A percentile compares a stretch with the other conserved stretches of the same genome.
Evolutionary conservation across 768 basidiomycete species (phyloP).

Genomic region (Russula compacta): DNA sequence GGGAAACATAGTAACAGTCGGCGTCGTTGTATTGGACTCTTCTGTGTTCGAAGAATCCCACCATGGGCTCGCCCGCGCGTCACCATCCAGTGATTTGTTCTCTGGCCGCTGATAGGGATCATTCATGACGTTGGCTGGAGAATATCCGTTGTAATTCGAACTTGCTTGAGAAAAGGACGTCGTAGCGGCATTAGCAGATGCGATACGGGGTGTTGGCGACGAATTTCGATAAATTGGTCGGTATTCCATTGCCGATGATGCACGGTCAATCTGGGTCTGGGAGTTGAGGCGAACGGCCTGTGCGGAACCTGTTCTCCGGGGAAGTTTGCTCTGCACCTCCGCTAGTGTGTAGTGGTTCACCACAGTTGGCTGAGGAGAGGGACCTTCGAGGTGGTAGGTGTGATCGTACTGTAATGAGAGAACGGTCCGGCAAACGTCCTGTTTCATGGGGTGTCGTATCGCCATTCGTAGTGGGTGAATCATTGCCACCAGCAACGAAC

Average conservation of each 20-base stretch:
- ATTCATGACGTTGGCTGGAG: neutral
- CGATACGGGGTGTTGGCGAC: constrained; percentile 46
- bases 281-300: constrained; percentile 45
- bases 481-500: constrained; percentile 83
- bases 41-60: constrained; percentile 47
- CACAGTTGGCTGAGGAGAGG: constrained; percentile 54
- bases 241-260: constrained; percentile 74
- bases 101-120: neutral
- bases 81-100: neutral
- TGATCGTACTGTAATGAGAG: constrained; percentile 87
- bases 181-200: constrained; percentile 43
- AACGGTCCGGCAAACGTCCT: constrained; percentile 65
- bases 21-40: constrained; percentile 40
- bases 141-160: constrained; percentile 24
- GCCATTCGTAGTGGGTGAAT: constrained; percentile 24
- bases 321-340: constrained; percentile 30
- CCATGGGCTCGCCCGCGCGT: constrained; percentile 33
- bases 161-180: constrained; percentile 43
- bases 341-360: constrained; percentile 29
- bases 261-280: constrained; percentile 53
- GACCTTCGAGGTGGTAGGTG: constrained; percentile 70
- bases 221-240: constrained; percentile 38
- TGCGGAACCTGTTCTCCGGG: constrained; percentile 60
- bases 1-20: constrained; percentile 61
- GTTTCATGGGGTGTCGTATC: constrained; percentile 31